Evolutionary conservation across 148 eudicot genomes (phyloP).

Genomic region (Silene latifolia): DNA sequence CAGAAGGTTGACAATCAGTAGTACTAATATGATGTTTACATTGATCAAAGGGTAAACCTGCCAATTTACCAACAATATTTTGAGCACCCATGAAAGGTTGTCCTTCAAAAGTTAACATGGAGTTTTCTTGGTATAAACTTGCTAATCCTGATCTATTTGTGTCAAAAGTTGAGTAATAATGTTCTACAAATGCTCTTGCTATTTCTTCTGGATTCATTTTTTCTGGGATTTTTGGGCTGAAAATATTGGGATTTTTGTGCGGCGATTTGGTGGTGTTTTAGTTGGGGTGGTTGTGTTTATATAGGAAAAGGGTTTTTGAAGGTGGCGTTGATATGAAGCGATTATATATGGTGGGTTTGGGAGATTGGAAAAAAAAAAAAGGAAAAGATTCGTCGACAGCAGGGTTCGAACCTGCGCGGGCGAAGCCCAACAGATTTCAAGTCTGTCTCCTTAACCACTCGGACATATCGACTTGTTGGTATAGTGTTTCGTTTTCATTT

Average conservation of each 20-base stretch:
- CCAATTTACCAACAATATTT: conserved; percentile 48
- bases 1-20: conserved; percentile 65
- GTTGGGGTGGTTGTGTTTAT: background rate
- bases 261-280: too few relatives aligned
- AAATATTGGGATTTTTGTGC: too few relatives aligned
- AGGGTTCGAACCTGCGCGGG: conserved; percentile 99
- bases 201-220: conserved; percentile 20
- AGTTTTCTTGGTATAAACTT: conserved; percentile 51
- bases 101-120: conserved; percentile 61
- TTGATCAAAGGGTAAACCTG: conserved; percentile 54
- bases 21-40: conserved; percentile 53
- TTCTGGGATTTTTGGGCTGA: background rate
- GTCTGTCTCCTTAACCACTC: conserved; percentile 90
- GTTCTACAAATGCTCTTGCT: conserved; percentile 31
- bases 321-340: background rate
- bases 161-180: conserved; percentile 70
- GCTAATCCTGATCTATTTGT: conserved; percentile 43
- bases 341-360: background rate
- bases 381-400: conserved; percentile 64
- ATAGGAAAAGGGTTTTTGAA: conserved; percentile 6
- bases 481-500: too few relatives aligned
- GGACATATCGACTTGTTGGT: conserved; percentile 54
- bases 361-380: too few relatives aligned
- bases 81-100: conserved; percentile 47
- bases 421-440: conserved; percentile 94